phyloP scores from a whole-genome alignment of 176 grass and related monocot genomes.

The Oryza glaberrima region DNA sequence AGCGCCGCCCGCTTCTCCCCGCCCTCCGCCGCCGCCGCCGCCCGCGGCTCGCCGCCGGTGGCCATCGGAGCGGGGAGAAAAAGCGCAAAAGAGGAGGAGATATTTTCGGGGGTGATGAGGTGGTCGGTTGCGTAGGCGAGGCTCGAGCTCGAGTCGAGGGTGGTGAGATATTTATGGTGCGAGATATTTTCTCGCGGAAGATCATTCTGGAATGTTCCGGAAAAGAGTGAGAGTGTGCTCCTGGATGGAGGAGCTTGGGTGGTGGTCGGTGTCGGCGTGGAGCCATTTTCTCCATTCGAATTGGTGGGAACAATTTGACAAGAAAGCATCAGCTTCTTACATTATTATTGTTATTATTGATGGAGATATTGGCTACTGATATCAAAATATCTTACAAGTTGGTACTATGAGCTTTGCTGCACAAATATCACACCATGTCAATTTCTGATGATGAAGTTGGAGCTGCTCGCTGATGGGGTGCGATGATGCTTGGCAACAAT shows the following conservation, averaged over 20 bases:
- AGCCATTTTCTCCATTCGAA: not conserved
- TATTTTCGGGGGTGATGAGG: not conserved
- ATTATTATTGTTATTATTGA: not conserved
- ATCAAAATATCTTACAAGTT: too few relatives aligned
- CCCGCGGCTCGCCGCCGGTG: slow-evolving; percentile 35
- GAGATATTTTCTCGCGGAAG: not conserved
- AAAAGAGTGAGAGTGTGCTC: not conserved
- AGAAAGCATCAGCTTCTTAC: not conserved
- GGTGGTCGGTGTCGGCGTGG: not conserved
- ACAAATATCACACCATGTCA: too few relatives aligned
- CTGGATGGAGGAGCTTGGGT: not conserved
- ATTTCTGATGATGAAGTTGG: too few relatives aligned
- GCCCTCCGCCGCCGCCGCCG: not conserved
- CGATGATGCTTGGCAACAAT: too few relatives aligned
- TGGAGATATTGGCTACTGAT: not conserved
- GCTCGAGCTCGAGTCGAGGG: not conserved
- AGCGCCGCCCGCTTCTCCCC: slow-evolving; percentile 64
- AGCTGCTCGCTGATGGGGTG: too few relatives aligned
- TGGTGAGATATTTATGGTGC: not conserved
- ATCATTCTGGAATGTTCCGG: not conserved
- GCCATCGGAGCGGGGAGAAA: slow-evolving; percentile 15
- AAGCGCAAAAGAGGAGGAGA: not conserved
- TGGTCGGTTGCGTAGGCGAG: too few relatives aligned
- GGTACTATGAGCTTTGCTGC: too few relatives aligned
- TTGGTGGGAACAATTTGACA: not conserved